Evolutionary conservation across 768 basidiomycete species (phyloP), one percentile per base, ranked within the genome.

Genomic region (Suillus hirtellus): DNA sequence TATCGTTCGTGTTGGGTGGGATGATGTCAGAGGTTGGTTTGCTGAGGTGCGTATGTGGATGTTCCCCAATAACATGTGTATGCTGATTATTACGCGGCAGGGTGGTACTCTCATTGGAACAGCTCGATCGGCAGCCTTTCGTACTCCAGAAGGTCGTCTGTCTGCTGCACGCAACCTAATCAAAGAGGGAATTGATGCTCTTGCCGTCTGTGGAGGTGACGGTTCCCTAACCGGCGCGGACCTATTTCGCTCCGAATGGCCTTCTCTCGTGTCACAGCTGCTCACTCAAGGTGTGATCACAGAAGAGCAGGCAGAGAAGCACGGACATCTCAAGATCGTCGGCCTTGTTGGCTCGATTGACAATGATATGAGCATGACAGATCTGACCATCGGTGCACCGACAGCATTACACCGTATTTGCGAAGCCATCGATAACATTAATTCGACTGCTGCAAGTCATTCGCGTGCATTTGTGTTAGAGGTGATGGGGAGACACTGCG

Each of bases 281-380:
- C 81, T 82, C 54, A 72, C 83, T 12, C 78, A 87, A 72, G 87
- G 94, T 86, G 81, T 83, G 67, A 97, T 99, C 73, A 87, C 88
- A 1, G 81, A 86, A 34, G 87, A 85, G 42, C 91, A 97, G 70
- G 82, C 83, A 40, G 72, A 81, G n/a, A 78, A 79, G 15, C 89
- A 95, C 70, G 81, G 86, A 27, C 92, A 98, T 70, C 89, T 99
- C 66, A 92, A 86, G 75, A 97, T 99, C 68, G 96, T 96, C 65
- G 97, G 97, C n/a, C 87, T 99, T 47, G 97, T 99, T 64, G 97
- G 97, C 42, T 96, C 95, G 4, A 99, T 99, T 72, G 97, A 99
- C 78, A 99, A 99, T 71, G 97, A 99, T 74, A 98, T 99, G 96
- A 91, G 92, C 17, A 83, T 96, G 85, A 99, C 97, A 21, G 95